These are phyloP conservation scores for Silene conica DNA, from an alignment of 148 eudicot genomes.

Conservation along the genomic window DNA sequence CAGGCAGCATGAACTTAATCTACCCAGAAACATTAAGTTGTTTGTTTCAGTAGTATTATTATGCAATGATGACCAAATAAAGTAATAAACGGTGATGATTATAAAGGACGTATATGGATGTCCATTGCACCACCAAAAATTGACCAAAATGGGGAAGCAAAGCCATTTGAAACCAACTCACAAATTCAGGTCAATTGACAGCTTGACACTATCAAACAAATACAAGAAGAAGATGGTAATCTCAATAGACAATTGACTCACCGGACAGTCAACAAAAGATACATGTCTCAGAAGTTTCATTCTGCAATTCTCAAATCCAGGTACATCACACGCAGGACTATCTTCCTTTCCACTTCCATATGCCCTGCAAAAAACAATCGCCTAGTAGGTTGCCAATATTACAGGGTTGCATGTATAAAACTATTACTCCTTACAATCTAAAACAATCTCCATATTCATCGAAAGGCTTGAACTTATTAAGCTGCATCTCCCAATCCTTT, in stretches of 20 bases:
- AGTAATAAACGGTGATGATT: too few species aligned
- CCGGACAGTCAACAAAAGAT: constrained; percentile 98
- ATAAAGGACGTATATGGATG: neutral
- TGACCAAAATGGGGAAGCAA: neutral
- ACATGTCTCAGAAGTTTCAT: constrained; percentile 95
- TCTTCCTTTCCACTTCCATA: constrained; percentile 99
- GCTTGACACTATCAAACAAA: neutral
- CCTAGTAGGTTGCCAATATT: neutral
- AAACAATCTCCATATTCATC: neutral
- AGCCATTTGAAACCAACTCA: neutral
- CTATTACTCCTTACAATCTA: neutral
- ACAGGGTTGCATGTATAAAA: neutral
- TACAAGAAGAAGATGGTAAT: neutral
- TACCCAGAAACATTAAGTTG: too few species aligned
- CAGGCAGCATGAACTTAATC: neutral
- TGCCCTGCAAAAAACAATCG: constrained; percentile 52
- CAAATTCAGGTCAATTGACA: neutral
- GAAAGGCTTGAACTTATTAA: neutral
- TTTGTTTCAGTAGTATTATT: neutral
- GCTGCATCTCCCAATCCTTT: neutral
- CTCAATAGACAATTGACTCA: constrained; percentile 24
- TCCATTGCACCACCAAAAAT: neutral
- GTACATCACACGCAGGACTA: constrained; percentile 88
- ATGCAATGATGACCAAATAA: neutral
- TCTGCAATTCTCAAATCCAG: constrained; percentile 83